Conservation (phyloP, 805 yeast species). For the Zygosaccharomyces gambellarensis region DNA sequence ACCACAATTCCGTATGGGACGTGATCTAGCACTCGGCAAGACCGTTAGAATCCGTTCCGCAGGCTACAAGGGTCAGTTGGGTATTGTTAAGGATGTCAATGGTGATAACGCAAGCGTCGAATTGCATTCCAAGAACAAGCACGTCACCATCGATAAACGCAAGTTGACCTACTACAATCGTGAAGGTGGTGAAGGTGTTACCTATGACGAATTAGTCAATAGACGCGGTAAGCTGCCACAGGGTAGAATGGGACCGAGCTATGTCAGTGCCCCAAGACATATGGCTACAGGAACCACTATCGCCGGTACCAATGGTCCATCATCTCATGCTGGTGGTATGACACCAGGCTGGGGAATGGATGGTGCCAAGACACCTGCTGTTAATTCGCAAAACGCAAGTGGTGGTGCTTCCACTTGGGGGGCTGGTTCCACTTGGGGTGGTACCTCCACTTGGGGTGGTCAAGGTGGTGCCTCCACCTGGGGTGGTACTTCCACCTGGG, state of each 20-base stretch:
- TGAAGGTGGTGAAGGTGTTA: slow-evolving; percentile 59
- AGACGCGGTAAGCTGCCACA: slow-evolving; percentile 39
- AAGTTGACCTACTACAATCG: slow-evolving; percentile 69
- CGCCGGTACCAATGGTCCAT: slow-evolving; percentile 28
- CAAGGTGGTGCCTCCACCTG: slow-evolving; percentile 29
- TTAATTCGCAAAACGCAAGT: slow-evolving; percentile 31
- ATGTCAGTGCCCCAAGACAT: slow-evolving; percentile 33
- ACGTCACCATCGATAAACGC: slow-evolving; percentile 74
- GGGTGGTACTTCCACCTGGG: slow-evolving; percentile 42
- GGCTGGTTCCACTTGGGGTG: slow-evolving; percentile 40
- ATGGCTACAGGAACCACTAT: slow-evolving; percentile 33
- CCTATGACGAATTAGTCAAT: slow-evolving; percentile 75
- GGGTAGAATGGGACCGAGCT: slow-evolving; percentile 35
- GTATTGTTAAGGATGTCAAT: slow-evolving; percentile 88
- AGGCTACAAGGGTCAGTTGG: slow-evolving; percentile 86
- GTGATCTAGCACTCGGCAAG: slow-evolving; percentile 77
- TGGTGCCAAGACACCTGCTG: slow-evolving; percentile 44
- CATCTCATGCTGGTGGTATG: slow-evolving; percentile 39
- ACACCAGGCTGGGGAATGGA: slow-evolving; percentile 55
- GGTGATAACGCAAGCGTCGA: slow-evolving; percentile 90
- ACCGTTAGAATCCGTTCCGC: slow-evolving; percentile 89
- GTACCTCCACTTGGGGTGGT: slow-evolving; percentile 40
- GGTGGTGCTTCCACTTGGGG: slow-evolving; percentile 35
- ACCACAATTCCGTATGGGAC: slow-evolving; percentile 57
- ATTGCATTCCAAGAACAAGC: slow-evolving; percentile 86